Evolutionary conservation across 371 early-diverging fungal genomes (phyloP).

Genomic region (Paraphysoderma sedebokerense): DNA sequence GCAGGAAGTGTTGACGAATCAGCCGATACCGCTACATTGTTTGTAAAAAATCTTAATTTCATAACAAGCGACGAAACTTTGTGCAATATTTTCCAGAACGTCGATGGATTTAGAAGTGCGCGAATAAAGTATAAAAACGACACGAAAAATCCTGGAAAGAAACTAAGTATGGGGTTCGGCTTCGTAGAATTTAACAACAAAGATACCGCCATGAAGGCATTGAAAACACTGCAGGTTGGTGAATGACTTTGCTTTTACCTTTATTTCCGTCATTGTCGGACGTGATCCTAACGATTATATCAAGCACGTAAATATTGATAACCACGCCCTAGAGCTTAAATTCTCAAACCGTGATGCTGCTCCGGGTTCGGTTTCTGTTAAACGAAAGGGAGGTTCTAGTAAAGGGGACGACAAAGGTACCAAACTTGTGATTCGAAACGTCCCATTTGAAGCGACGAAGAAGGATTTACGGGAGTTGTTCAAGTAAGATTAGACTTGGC

Average conservation of each 20-base stretch:
- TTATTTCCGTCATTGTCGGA: slow-evolving; percentile 1
- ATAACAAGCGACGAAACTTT: slow-evolving; percentile 59
- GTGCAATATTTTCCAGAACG: slow-evolving; percentile 40
- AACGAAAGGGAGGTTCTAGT: slow-evolving; percentile 11
- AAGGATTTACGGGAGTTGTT: slow-evolving; percentile 87
- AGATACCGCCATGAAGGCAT: slow-evolving; percentile 58
- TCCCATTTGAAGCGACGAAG: slow-evolving; percentile 97
- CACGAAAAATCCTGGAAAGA: slow-evolving; percentile 49
- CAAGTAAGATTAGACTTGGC: slow-evolving; percentile 21
- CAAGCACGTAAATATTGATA: slow-evolving; percentile 58
- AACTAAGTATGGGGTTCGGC: slow-evolving; percentile 89
- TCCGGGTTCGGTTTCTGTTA: slow-evolving; percentile 16
- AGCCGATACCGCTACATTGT: slow-evolving; percentile 47
- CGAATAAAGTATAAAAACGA: slow-evolving; percentile 58
- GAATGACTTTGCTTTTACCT: neutral
- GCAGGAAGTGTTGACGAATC: slow-evolving; percentile 17
- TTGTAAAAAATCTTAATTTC: slow-evolving; percentile 89
- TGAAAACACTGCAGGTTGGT: slow-evolving; percentile 55
- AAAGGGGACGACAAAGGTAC: slow-evolving; percentile 20
- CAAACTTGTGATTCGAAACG: slow-evolving; percentile 90
- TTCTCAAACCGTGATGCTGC: slow-evolving; percentile 44
- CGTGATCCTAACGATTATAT: neutral
- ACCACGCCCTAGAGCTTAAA: slow-evolving; percentile 68
- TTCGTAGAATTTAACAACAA: slow-evolving; percentile 77
- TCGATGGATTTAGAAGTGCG: slow-evolving; percentile 57